Conservation (phyloP, 2,329 filamentous ascomycete genomes). For the Alternaria sp. region DNA sequence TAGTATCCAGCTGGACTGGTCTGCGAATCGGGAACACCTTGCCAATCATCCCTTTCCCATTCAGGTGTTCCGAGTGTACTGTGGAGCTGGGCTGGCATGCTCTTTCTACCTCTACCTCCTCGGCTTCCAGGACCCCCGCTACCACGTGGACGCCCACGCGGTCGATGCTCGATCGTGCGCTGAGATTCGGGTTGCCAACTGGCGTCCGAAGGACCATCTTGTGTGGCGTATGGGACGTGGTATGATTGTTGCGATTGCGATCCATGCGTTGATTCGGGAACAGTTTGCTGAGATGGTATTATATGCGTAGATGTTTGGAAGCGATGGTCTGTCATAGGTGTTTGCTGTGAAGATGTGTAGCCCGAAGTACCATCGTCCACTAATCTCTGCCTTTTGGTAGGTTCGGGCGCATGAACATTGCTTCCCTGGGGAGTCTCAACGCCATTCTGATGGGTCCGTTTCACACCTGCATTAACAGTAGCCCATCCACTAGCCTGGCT, state of each 20-base stretch:
- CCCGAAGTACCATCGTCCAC: constrained; percentile 48
- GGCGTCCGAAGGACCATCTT: constrained; percentile 42
- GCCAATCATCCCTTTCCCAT: constrained; percentile 54
- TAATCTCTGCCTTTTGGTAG: constrained; percentile 58
- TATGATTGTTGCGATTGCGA: constrained; percentile 35
- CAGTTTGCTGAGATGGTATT: constrained; percentile 42
- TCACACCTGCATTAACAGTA: constrained; percentile 54
- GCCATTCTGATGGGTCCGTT: constrained; percentile 51
- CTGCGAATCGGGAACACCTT: constrained; percentile 45
- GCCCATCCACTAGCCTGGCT: constrained; percentile 53
- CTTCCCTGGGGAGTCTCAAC: constrained; percentile 43
- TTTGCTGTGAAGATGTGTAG: constrained; percentile 28
- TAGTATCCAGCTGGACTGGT: constrained; percentile 51
- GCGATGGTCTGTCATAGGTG: constrained; percentile 21
- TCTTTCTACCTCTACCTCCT: constrained; percentile 52
- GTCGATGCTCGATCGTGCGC: constrained; percentile 39
- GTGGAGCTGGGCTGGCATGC: constrained; percentile 40
- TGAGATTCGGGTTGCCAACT: constrained; percentile 46
- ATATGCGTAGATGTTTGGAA: constrained; percentile 32
- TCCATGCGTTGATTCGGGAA: constrained; percentile 32
- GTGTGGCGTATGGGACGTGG: constrained; percentile 40
- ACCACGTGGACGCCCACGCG: constrained; percentile 52
- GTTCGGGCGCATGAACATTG: constrained; percentile 44
- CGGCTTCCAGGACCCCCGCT: constrained; percentile 49
- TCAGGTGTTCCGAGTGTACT: constrained; percentile 47